Conservation (phyloP, 106 monocot species). For the Xerophyta viscosa region DNA sequence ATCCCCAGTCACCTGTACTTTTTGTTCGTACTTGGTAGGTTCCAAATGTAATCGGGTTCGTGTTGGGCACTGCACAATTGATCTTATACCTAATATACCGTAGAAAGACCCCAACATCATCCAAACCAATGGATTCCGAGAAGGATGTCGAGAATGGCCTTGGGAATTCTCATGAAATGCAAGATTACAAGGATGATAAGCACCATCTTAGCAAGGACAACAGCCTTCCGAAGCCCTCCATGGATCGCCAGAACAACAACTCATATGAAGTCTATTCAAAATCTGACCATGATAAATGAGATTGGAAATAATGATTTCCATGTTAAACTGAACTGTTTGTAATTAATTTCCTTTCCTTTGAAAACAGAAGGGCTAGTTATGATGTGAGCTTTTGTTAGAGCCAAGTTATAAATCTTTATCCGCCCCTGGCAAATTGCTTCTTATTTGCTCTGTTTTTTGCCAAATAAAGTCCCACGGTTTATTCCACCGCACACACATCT, state of each 20-base stretch:
- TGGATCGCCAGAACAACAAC: constrained; percentile 18
- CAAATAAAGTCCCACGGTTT: too few species aligned
- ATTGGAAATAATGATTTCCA: too few species aligned
- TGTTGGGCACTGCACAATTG: constrained; percentile 43
- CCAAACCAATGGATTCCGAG: constrained; percentile 8
- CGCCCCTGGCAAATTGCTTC: too few species aligned
- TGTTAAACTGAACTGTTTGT: too few species aligned
- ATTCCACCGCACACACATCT: too few species aligned
- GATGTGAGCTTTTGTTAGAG: too few species aligned
- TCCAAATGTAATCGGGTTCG: constrained; percentile 50
- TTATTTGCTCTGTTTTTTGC: too few species aligned
- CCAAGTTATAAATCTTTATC: too few species aligned
- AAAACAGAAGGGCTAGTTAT: too few species aligned
- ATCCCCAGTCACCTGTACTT: neutral
- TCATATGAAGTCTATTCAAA: constrained; percentile 10
- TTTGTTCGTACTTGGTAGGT: constrained; percentile 9
- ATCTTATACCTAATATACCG: constrained; percentile 32
- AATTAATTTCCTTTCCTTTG: too few species aligned
- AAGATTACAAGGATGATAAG: neutral
- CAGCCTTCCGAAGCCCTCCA: constrained; percentile 12
- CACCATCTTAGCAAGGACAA: constrained; percentile 15
- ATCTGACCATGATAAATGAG: constrained; percentile 1
- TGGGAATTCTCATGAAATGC: constrained; percentile 2
- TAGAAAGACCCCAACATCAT: constrained; percentile 4
- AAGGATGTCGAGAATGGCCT: constrained; percentile 4